Evolutionary conservation across 2,329 filamentous ascomycete genomes (phyloP), one percentile per base, ranked within the genome.

Genomic region (Trichoderma oligosporum): DNA sequence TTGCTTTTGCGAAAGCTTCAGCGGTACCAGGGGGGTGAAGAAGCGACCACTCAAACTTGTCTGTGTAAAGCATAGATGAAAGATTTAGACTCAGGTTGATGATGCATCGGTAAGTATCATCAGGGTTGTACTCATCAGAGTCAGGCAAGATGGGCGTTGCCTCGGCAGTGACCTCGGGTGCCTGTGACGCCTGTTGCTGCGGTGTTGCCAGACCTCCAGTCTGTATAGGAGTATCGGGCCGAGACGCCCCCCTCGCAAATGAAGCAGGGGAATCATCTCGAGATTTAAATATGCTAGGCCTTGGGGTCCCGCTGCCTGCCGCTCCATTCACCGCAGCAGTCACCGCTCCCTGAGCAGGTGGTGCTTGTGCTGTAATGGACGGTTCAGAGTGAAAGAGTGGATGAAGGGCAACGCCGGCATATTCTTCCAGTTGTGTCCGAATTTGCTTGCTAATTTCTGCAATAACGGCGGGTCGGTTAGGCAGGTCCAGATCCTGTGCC

Each of bases 1-100:
- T 97, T 62, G 91, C 85, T 68, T 90, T 91, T 31, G 94, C 92
- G 70, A 97, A 97, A 11, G 87, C 84, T 71, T 99, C 93, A 0
- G 94, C 91, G 39, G 93, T 91, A 20, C 93, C 93, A 1, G 91
- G 88, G 2, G 92, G 91, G 67, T 97, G 92, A 16, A 96, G 79
- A 18, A 99, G 78, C 4, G 93, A 97, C 93, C 93, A 97, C 71
- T 97, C 93, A 62, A 99, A 97, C 68, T 92, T 96, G 78, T 99
- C 94, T 3, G 90, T 95, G 72, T 97, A 97, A 11, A 97, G 82
- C 65, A 89, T 86, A 56, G 95, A 96, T 53, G 91, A 86, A 20
- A 97, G 81, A 68, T 96, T 97, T 67, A 99, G 89, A 69, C 89
- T 96, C 42, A 99, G 78, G 42, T 85, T 89, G 64, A 99, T 86